Base-by-base conservation (phyloP, 495 filamentous ascomycete genomes). In the Lophiotrema nucula region DNA sequence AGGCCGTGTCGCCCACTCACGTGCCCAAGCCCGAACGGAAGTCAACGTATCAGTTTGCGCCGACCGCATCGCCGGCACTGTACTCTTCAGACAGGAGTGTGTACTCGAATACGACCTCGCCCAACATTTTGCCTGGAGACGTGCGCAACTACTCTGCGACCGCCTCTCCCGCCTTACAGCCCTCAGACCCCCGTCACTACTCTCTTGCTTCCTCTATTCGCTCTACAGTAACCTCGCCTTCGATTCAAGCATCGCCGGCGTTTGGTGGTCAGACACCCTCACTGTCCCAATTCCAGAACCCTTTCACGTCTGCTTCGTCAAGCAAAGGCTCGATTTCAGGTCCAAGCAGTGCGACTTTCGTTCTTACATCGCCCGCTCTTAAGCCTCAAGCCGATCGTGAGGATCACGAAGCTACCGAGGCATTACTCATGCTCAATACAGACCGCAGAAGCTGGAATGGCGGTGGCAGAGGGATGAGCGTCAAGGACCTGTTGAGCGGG, bases 381-480 rank as follows among this genome's bases (percentile, higher is more conserved):
- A 47, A 27, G 2, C 56, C 53, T 8, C 49, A 65, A 37, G 35
- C 50, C 22, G 69, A 67, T 24, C 47, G 60, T 3, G 69, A 72
- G 21, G 70, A 73, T 47, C 69, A 65, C 12, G 69, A 72, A 57
- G 69, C 69, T 1, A 69, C 68, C 4, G 66, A 66, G 25, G 72
- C 72, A 42, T 35, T 74, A 50, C 35, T 72, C 46, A 73, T 73
- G 72, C 44, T 74, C 19, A 72, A 70, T 45, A 56, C 60, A 6
- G 72, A 73, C 61, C 64, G 72, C 0, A 68, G 72, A 51, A 65
- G 56, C 24, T 67, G 65, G 69, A 58, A 27, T 31, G 62, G 51
- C 46, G 49, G 19, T 8, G 56, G 31, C 10, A 28, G 58, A 37
- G 58, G 58, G 11, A 62, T 62, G 58, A 62, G 58, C 25, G 58